Evolutionary conservation across 1,284 basidiomycete genomes (phyloP), one percentile per base, ranked within the genome.

Genomic region (Trametes polyzona): DNA sequence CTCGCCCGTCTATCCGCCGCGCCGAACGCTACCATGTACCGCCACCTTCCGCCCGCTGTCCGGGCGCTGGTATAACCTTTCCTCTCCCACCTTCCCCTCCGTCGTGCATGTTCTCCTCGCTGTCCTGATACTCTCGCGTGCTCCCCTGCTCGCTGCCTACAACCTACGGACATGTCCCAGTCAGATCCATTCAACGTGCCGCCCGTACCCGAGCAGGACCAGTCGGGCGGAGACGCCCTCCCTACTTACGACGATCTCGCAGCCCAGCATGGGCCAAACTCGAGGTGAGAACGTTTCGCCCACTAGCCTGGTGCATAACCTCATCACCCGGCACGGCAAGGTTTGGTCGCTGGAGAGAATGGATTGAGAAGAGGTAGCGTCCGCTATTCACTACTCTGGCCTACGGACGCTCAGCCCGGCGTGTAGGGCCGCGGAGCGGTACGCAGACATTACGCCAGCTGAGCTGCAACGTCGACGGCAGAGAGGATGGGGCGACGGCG

Each of bases 331-430:
- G 30, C 14, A n/a, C 47, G n/a, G 23, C 30, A 63, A 90, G 90
- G 67, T 92, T 93, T 66, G 90, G 91, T 35, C 79, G 90, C 58
- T 93, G 90, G 90, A 83, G 80, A 68, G 83, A 84, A 17, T 93
- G 90, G 90, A 88, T 93, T 57, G 90, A 93, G 76, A 93, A 93
- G 72, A 81, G 90, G 90, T 88, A 60, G 42, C 12, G 30, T 24
- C 24, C 33, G n/a, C 23, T 26, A 33, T 26, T 47, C 46, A 30
- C 17, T 41, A 17, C 54, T 27, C 37, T 59, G 50, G 33, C 56
- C 47, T 46, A 59, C 37, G 27, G 53, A 48, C 46, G 29, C 23
- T 58, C 39, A 41, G n/a, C 39, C 39, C 61, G 4, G 16, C 17
- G 11, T 21, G 14, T 63, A 92, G 90, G 71, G 90, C 90, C n/a